These are phyloP conservation scores for Artemisia annua DNA, from an alignment of 129 eudicot genomes.

Conservation along the genomic window DNA sequence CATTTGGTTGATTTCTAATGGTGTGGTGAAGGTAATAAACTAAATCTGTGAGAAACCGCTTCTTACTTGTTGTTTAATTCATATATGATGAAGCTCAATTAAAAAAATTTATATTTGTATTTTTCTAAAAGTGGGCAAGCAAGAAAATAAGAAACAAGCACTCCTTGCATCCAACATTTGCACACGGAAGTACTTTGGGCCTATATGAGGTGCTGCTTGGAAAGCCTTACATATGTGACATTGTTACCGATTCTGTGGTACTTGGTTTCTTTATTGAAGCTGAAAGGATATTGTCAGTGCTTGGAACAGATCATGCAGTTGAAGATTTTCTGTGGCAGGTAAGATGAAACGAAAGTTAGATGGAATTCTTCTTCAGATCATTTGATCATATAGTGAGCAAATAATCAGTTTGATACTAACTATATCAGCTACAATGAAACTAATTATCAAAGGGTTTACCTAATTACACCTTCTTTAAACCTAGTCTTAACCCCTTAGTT, in stretches of 20 bases:
- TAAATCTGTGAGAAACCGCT: not conserved
- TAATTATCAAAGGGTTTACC: not conserved
- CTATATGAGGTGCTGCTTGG: conserved; percentile 77
- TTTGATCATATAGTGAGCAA: not conserved
- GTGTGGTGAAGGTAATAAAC: conserved; percentile 80
- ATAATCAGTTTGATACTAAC: not conserved
- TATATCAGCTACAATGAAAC: not conserved
- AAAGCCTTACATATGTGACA: conserved; percentile 84
- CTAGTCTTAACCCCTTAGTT: not conserved
- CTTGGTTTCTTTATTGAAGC: conserved; percentile 82
- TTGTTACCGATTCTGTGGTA: conserved; percentile 78
- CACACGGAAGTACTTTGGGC: conserved; percentile 91
- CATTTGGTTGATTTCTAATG: conserved; percentile 83
- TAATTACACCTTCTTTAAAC: not conserved
- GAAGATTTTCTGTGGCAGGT: conserved; percentile 96
- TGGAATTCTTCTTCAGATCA: not conserved
- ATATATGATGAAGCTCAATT: not conserved
- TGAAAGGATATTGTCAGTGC: conserved; percentile 60
- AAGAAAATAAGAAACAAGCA: conserved; percentile 46
- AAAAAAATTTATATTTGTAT: conserved; percentile 1
- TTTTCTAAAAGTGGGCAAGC: conserved; percentile 69
- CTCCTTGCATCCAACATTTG: conserved; percentile 74
- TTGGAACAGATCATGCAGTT: conserved; percentile 70
- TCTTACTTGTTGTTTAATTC: not conserved
- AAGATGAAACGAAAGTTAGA: conserved; percentile 6